A percentile compares a stretch with the other conserved stretches of the same genome.
These are phyloP conservation scores for Calonectria honghensis DNA, from an alignment of 2,329 filamentous ascomycete species.

Conservation along the genomic window DNA sequence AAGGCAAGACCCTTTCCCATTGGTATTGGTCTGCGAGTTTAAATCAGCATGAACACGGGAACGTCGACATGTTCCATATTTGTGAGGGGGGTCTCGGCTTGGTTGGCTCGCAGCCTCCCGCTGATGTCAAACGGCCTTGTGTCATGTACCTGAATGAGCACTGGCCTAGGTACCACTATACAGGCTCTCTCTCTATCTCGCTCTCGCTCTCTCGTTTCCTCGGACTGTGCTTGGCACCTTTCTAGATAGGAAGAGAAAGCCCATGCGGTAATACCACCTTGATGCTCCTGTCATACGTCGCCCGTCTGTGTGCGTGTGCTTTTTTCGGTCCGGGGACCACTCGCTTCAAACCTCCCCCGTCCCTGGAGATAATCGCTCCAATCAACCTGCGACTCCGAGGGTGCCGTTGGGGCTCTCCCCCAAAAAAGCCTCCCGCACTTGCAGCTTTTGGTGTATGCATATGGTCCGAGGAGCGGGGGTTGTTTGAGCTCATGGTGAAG, in stretches of 20 bases:
- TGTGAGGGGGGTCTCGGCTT: slow-evolving; percentile 29
- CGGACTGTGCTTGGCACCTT: not conserved
- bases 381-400: slow-evolving; percentile 38
- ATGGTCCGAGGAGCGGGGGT: slow-evolving; percentile 32
- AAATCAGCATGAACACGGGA: slow-evolving; percentile 17
- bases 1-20: not conserved
- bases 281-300: slow-evolving; percentile 6
- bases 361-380: slow-evolving; percentile 26
- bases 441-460: slow-evolving; percentile 24
- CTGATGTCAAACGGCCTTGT: slow-evolving; percentile 12
- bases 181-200: not conserved
- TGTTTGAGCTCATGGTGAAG: slow-evolving; percentile 18
- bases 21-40: slow-evolving; percentile 14
- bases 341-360: slow-evolving; percentile 13
- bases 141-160: slow-evolving; percentile 21
- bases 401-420: slow-evolving; percentile 1
- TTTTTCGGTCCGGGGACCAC: slow-evolving; percentile 6
- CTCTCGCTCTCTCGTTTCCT: not conserved
- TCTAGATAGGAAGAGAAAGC: not conserved
- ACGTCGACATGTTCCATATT: slow-evolving; percentile 33
- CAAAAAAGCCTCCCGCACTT: not conserved
- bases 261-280: not conserved
- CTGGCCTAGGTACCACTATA: not conserved
- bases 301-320: slow-evolving; percentile 20
- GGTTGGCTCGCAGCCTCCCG: slow-evolving; percentile 31